Evolutionary conservation across 345 rosid species (phyloP).

Genomic region (Abelmoschus esculentus): DNA sequence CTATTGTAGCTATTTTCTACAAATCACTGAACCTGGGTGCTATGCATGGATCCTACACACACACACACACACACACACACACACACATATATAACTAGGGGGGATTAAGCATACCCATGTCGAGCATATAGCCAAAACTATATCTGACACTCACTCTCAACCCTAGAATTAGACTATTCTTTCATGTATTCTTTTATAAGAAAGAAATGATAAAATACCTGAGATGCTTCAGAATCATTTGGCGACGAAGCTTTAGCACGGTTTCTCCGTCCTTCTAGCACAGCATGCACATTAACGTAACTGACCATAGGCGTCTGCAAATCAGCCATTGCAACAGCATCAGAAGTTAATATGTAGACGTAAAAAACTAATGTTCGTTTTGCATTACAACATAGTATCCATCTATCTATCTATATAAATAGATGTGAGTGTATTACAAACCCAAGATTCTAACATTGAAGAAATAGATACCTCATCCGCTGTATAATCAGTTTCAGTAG

Average conservation of each 20-base stretch:
- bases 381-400: neutral
- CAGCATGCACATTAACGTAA: constrained; percentile 79
- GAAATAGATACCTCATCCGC: constrained; percentile 66
- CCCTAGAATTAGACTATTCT: neutral
- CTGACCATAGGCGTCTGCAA: constrained; percentile 90
- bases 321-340: constrained; percentile 11
- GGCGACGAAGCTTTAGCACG: constrained; percentile 60
- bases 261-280: constrained; percentile 60
- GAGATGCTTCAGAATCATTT: constrained; percentile 42
- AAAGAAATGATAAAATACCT: constrained; percentile 27
- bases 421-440: neutral
- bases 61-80: no score
- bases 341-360: neutral
- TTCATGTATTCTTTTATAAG: neutral
- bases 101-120: neutral
- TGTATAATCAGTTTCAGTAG: constrained; percentile 80
- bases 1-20: neutral
- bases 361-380: neutral
- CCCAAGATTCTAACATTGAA: neutral
- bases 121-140: neutral
- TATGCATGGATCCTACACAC: no score
- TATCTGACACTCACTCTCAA: neutral
- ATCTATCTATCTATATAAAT: no score
- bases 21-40: no score
- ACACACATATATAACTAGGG: no score